phyloP scores from a whole-genome alignment of 257 asterid species.

The Solanum pennellii region DNA sequence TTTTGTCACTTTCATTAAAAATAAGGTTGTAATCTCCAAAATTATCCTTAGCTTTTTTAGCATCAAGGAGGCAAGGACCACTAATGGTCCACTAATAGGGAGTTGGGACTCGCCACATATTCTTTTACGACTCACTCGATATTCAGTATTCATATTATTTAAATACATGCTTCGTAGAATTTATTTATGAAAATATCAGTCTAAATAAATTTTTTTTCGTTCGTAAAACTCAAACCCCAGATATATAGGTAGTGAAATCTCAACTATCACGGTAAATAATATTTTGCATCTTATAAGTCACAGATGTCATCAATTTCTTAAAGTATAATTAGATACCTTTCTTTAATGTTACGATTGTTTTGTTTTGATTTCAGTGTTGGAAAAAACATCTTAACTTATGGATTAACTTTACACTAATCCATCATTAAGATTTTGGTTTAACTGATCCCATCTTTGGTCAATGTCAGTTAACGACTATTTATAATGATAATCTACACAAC shows the following conservation, averaged over 20 bases:
- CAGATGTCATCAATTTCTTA: not conserved
- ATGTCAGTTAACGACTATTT: not conserved
- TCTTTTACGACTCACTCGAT: fast-evolving
- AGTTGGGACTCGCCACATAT: too few species aligned
- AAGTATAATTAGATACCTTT: not conserved
- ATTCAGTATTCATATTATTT: fast-evolving
- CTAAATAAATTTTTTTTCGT: not conserved
- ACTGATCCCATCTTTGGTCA: not conserved
- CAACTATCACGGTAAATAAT: fast-evolving
- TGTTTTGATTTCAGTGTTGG: not conserved
- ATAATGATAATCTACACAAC: not conserved
- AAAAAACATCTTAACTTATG: not conserved
- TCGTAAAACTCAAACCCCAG: not conserved
- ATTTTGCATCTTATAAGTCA: not conserved
- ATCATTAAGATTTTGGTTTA: not conserved
- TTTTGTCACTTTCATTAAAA: not conserved
- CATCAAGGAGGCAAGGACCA: not conserved
- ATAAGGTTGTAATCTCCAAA: not conserved
- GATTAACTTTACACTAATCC: not conserved
- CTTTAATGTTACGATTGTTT: not conserved
- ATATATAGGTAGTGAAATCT: fast-evolving
- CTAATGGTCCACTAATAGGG: not conserved
- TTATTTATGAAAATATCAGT: not conserved
- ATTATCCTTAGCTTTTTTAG: not conserved
- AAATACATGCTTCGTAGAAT: not conserved